Conservation (phyloP, 2,329 filamentous ascomycete species). For the Aspergillus hortae region DNA sequence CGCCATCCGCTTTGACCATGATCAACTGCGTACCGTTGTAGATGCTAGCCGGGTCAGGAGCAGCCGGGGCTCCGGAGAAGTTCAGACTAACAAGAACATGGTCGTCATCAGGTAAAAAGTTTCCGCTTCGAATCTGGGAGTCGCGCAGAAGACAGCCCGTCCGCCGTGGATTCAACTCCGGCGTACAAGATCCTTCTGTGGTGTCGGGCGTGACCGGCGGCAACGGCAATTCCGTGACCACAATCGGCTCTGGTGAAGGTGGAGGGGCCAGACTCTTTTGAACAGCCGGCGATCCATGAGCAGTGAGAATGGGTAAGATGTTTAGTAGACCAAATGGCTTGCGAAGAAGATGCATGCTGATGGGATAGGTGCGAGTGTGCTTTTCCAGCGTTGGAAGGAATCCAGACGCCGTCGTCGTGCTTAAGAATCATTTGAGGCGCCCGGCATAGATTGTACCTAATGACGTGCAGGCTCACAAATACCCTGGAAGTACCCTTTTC, state of each 20-base stretch:
- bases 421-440: too few species aligned
- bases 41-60: conserved; percentile 40
- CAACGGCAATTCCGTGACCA: conserved; percentile 34
- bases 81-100: conserved; percentile 40
- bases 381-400: background rate
- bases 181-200: conserved; percentile 30
- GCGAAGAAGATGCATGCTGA: background rate
- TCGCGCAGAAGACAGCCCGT: conserved; percentile 38
- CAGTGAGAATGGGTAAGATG: background rate
- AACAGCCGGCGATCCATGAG: background rate
- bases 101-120: conserved; percentile 43
- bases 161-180: conserved; percentile 28
- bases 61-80: conserved; percentile 42
- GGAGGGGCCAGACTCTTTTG: background rate
- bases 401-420: background rate
- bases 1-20: conserved; percentile 42
- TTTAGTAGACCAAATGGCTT: too few species aligned
- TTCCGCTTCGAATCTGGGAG: conserved; percentile 24
- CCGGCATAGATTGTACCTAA: too few species aligned
- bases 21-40: conserved; percentile 43
- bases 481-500: background rate
- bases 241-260: conserved; percentile 30
- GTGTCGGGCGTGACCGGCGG: conserved; percentile 32
- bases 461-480: too few species aligned
- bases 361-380: background rate